Base-by-base conservation (phyloP, 805 yeast species). In the Saccharomycopsis javanensis region DNA sequence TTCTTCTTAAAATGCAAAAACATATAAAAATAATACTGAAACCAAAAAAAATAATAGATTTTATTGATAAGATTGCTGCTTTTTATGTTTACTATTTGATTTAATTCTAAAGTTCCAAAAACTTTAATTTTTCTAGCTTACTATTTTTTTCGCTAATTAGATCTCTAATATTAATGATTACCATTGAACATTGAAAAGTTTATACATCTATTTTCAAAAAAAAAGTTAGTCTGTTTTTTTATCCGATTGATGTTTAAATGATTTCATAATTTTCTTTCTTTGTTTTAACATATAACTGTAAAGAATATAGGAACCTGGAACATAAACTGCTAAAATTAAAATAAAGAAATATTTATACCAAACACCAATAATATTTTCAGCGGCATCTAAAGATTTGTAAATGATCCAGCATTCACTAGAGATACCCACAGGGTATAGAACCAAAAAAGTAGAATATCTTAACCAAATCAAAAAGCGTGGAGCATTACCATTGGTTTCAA, bases 401-500 rank as follows among this genome's bases (percentile, higher is more conserved):
- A 88, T 77, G 71, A 89, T 80, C 35, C 75, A 66, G 59, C 86
- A 75, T 69, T 94, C 99, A 60, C 92, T 82, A 1, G 86, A 79
- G n/a, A 91, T 97, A 2, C 99, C 99, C 20, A 86, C 70, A 18
- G 99, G 99, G 67, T 94, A 94, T 62, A 94, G 74, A 2, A 88
- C 80, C 63, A 80, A 79, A 71, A 94, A 94, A 28, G 88, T 72
- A 61, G 87, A 86, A 76, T 94, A 94, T 66, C 99, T 80, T 62
- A 89, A 72, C 77, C 85, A 79, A 18, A 83, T 79, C 63, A 92
- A 75, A 66, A 73, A 67, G 38, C 67, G 64, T 4, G 94, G 86
- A 15, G 86, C 83, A 1, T 72, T 66, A 1, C 77, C 80, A 7
- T 73, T 72, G 30, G 76, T 73, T 27, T 69, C 67, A 60, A 86